Evolutionary conservation across 371 early-diverging fungal species (phyloP).

Genomic region (Zopfochytrium polystomum): DNA sequence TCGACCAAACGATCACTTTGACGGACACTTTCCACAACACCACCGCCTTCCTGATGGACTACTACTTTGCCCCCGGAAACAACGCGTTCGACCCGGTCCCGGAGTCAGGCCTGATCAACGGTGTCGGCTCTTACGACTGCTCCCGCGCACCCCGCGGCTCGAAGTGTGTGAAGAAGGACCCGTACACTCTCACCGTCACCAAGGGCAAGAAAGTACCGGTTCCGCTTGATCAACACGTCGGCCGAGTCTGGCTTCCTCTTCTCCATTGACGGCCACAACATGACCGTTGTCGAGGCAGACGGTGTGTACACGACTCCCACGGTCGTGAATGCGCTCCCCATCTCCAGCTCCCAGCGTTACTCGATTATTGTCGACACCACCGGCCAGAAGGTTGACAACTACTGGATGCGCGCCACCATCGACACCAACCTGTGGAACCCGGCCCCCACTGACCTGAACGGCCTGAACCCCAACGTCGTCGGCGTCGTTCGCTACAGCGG

Average conservation of each 20-base stretch:
- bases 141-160: background rate
- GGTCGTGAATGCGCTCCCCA: constrained; percentile 2
- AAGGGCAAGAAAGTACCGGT: constrained; percentile 49
- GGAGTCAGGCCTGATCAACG: constrained; percentile 12
- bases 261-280: constrained; percentile 71
- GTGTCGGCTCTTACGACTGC: constrained; percentile 14
- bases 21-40: constrained; percentile 17
- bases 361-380: constrained; percentile 51
- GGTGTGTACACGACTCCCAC: constrained; percentile 46
- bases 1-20: constrained; percentile 57
- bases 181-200: background rate
- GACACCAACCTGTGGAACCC: constrained; percentile 59
- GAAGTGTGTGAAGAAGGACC: constrained; percentile 1
- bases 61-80: background rate
- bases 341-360: constrained; percentile 15
- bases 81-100: constrained; percentile 8
- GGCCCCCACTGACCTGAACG: constrained; percentile 3
- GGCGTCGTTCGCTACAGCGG: background rate
- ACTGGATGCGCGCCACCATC: constrained; percentile 69
- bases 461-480: background rate
- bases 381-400: constrained; percentile 59
- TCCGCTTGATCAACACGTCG: constrained; percentile 77
- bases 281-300: constrained; percentile 79
- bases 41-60: constrained; percentile 7
- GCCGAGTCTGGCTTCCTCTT: constrained; percentile 71